A percentile compares a stretch with the other conserved stretches of the same genome.
These are phyloP conservation scores for Zygotorulaspora chibaensis DNA, from an alignment of 805 yeast genomes.

Conservation along the genomic window DNA sequence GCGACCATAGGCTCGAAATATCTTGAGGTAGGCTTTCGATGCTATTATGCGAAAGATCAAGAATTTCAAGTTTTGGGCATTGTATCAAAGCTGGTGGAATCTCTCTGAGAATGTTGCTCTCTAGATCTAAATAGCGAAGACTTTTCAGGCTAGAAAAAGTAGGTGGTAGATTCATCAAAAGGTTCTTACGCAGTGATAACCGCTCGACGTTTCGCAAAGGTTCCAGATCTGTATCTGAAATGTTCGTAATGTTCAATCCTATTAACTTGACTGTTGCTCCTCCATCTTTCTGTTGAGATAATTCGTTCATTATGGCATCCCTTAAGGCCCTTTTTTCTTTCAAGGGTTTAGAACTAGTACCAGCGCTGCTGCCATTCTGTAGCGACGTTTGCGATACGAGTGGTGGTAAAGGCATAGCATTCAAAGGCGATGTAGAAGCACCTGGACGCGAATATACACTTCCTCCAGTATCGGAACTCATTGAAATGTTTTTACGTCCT, in stretches of 20 bases:
- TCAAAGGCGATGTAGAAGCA: background rate
- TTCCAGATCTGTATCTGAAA: slow-evolving; percentile 40
- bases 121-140: slow-evolving; percentile 61
- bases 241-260: slow-evolving; percentile 36
- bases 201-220: slow-evolving; percentile 42
- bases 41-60: slow-evolving; percentile 60
- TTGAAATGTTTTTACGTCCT: background rate
- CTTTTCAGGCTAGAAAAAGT: slow-evolving; percentile 42
- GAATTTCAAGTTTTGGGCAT: slow-evolving; percentile 49
- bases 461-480: background rate
- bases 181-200: slow-evolving; percentile 52
- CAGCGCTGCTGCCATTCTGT: background rate
- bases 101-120: slow-evolving; percentile 50
- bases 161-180: slow-evolving; percentile 44
- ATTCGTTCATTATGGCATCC: slow-evolving; percentile 10
- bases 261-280: slow-evolving; percentile 37
- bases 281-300: slow-evolving; percentile 17
- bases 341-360: background rate
- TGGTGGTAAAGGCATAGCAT: background rate
- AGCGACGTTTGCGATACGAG: background rate
- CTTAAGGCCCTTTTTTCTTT: slow-evolving; percentile 9
- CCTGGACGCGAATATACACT: background rate
- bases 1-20: slow-evolving; percentile 37
- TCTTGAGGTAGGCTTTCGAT: slow-evolving; percentile 47
- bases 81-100: slow-evolving; percentile 47